Conservation (phyloP, 352 stramenopile species). For the Thalassiosira hispida region DNA sequence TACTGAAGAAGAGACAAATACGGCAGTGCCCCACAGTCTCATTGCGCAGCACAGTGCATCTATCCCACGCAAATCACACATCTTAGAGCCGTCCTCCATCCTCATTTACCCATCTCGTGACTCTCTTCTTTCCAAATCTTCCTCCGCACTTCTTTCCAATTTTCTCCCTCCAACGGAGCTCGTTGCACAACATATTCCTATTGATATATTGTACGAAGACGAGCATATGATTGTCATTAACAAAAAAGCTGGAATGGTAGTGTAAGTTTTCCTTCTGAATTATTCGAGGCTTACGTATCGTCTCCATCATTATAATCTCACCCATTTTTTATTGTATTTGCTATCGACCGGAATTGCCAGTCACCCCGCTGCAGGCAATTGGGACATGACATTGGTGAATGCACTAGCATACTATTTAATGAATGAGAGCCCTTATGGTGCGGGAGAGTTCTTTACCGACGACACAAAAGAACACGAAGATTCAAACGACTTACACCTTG, state of each 20-base stretch:
- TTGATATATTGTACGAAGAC: slow-evolving; percentile 87
- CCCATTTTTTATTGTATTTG: no score
- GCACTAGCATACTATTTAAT: slow-evolving; percentile 86
- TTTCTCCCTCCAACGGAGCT: slow-evolving; percentile 71
- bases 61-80: slow-evolving; percentile 49
- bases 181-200: slow-evolving; percentile 73
- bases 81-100: slow-evolving; percentile 42
- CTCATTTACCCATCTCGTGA: slow-evolving; percentile 54
- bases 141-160: slow-evolving; percentile 46
- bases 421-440: slow-evolving; percentile 70
- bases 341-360: no score
- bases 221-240: slow-evolving; percentile 88
- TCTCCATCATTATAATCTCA: neutral
- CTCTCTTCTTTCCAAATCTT: slow-evolving; percentile 38
- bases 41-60: slow-evolving; percentile 40
- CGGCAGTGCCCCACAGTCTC: slow-evolving; percentile 60
- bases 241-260: slow-evolving; percentile 87
- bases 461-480: slow-evolving; percentile 24
- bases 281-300: neutral
- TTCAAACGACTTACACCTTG: neutral
- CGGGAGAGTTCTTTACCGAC: slow-evolving; percentile 71
- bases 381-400: slow-evolving; percentile 88
- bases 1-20: slow-evolving; percentile 18
- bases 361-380: slow-evolving; percentile 88
- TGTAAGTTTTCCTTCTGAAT: slow-evolving; percentile 40